Base-by-base conservation (phyloP, 192 early-diverging fungal genomes). In the Dispira simplex region DNA sequence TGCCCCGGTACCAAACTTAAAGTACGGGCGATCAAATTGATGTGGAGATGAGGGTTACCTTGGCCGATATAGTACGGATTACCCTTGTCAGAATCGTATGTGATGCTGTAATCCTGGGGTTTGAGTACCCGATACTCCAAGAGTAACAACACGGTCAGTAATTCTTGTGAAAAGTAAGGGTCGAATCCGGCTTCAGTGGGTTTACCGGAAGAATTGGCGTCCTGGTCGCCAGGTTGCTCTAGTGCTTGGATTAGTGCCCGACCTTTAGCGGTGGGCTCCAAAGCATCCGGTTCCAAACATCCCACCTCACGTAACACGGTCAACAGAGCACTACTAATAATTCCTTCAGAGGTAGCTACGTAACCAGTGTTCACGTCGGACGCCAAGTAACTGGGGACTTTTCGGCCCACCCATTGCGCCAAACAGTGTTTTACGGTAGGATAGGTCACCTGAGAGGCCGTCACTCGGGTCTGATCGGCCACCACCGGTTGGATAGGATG, bases 1-100 rank as follows among this genome's bases (percentile, higher is more conserved):
- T 72, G 69, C 49, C 75, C 73, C 13, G 81, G 70, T 44, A 86
- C 46, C 48, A 86, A 66, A 53, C 77, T 76, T 1, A 80, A 27
- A 0, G 77, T 69, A 47, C 82, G 71, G 18, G 84, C 70, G 44
- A 84, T 68, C 12, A 84, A 68, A 51, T 46, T 73, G 64, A 45
- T 66, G 66, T 79, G 63, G 32, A n/a, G 46, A 27, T 49, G n/a
- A 28, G 16, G 66, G 60, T 46, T 66, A 67, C 44, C 53, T 28
- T 64, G 11, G 73, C 68, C 28, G 68, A 46, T 26, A 6, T 39
- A 39, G 32, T 39, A 39, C 76, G 77, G 48, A 73, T 68, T 10
- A 76, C 74, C 4, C 75, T 70, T 20, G 73, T 67, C 46, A 68
- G 66, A 5, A 68, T 21, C 70, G 70, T 8, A 72, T 18, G 32